These are phyloP conservation scores for Acer campestre DNA, from an alignment of 345 rosid genomes.

Conservation along the genomic window DNA sequence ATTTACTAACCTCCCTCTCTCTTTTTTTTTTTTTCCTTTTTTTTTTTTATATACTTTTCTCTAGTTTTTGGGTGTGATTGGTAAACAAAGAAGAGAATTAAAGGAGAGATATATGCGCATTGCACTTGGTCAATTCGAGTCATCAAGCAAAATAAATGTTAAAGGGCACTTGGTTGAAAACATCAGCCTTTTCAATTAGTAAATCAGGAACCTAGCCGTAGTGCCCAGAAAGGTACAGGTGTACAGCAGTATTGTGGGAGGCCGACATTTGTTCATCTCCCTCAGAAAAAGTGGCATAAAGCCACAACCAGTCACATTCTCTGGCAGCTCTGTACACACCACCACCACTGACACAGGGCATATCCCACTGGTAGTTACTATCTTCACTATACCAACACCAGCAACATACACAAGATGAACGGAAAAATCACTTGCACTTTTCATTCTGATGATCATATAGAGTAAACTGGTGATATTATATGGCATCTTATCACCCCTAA, in stretches of 20 bases:
- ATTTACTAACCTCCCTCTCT: neutral
- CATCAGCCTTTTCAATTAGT: neutral
- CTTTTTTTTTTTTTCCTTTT: neutral
- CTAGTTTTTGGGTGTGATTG: neutral
- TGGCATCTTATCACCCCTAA: too few relatives aligned
- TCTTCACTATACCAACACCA: neutral
- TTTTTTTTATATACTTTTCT: neutral
- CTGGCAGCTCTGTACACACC: neutral
- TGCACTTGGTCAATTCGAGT: neutral
- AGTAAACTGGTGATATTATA: neutral
- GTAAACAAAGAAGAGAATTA: neutral
- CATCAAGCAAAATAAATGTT: neutral
- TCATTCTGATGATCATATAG: neutral
- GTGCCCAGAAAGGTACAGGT: neutral
- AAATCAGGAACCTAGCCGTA: neutral
- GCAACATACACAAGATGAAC: neutral
- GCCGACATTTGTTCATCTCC: neutral
- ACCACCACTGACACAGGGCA: neutral
- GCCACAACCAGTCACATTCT: neutral
- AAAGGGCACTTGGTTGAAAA: neutral
- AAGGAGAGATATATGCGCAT: neutral
- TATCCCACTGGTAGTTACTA: neutral
- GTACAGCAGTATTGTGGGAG: neutral
- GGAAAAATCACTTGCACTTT: neutral
- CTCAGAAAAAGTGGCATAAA: neutral